phyloP scores from a whole-genome alignment of 1,284 basidiomycete species.

The Irpex rosettiformis region DNA sequence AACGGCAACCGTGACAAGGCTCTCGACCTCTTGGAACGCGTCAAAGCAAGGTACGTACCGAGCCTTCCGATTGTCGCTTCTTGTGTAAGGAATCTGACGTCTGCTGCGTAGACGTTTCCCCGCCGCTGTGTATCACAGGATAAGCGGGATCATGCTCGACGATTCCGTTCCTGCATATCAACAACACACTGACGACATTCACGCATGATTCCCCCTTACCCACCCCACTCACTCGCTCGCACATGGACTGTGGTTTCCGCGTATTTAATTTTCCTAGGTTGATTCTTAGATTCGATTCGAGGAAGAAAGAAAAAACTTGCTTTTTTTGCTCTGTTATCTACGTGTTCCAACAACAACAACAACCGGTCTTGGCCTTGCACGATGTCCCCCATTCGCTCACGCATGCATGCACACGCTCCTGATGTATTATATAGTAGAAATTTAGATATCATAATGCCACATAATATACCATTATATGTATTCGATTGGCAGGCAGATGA shows the following conservation, averaged over 20 bases:
- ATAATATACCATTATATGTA: background rate
- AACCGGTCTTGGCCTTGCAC: background rate
- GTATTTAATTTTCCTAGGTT: background rate
- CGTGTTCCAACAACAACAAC: background rate
- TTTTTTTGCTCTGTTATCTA: background rate
- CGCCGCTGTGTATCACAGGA: slow-evolving; percentile 38
- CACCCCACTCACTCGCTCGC: background rate
- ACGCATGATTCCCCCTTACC: background rate
- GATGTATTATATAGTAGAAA: background rate
- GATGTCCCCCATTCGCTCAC: background rate
- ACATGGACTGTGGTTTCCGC: background rate
- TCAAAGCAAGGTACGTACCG: slow-evolving; percentile 65
- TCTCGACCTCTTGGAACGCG: slow-evolving; percentile 65
- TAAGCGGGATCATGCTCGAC: slow-evolving; percentile 39
- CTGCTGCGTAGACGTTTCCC: slow-evolving; percentile 60
- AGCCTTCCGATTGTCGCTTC: background rate
- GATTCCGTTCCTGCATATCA: slow-evolving; percentile 15
- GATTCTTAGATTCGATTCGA: background rate
- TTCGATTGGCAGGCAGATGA: too few relatives aligned
- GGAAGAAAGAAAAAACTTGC: background rate
- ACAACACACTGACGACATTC: background rate
- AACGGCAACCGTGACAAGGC: slow-evolving; percentile 75
- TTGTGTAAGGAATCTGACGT: slow-evolving; percentile 3
- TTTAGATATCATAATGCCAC: background rate
- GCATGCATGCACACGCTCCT: background rate